A percentile compares a stretch with the other conserved stretches of the same genome.
Evolutionary conservation across 805 yeast species (phyloP).

Genomic region (Hanseniaspora meyeri): DNA sequence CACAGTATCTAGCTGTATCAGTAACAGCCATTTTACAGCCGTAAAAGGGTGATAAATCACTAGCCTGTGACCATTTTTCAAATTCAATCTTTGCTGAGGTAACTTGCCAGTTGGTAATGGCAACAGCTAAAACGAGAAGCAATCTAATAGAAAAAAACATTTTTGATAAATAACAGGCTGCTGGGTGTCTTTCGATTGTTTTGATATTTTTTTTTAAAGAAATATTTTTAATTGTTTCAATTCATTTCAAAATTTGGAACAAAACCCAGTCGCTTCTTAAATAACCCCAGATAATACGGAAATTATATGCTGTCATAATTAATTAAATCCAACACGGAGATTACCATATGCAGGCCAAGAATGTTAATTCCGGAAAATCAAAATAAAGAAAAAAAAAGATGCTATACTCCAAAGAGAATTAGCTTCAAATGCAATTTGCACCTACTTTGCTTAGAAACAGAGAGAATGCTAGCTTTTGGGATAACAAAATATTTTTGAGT

Average conservation of each 20-base stretch:
- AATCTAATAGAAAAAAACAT: not conserved
- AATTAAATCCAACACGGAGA: not conserved
- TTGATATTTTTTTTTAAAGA: no score
- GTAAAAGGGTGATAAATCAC: not conserved
- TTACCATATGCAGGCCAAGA: not conserved
- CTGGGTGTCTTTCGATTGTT: not conserved
- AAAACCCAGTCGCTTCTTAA: no score
- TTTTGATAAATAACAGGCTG: not conserved
- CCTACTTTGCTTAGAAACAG: not conserved
- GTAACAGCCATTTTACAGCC: constrained; percentile 22
- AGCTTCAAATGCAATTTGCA: not conserved
- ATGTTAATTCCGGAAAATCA: not conserved
- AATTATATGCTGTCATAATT: no score
- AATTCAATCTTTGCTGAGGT: not conserved
- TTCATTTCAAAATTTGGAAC: no score
- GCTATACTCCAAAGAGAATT: no score
- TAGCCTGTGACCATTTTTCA: not conserved
- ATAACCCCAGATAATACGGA: no score
- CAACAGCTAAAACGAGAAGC: not conserved
- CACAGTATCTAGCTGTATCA: constrained; percentile 18
- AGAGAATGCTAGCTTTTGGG: not conserved
- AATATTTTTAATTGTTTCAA: no score
- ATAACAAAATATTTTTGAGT: no score
- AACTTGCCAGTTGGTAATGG: not conserved
- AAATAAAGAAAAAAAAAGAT: no score